Percentiles rank a stretch among this genome's conserved stretches.
These are phyloP conservation scores for Phaseolus lunatus DNA, from an alignment of 306 rosid species.

Conservation along the genomic window DNA sequence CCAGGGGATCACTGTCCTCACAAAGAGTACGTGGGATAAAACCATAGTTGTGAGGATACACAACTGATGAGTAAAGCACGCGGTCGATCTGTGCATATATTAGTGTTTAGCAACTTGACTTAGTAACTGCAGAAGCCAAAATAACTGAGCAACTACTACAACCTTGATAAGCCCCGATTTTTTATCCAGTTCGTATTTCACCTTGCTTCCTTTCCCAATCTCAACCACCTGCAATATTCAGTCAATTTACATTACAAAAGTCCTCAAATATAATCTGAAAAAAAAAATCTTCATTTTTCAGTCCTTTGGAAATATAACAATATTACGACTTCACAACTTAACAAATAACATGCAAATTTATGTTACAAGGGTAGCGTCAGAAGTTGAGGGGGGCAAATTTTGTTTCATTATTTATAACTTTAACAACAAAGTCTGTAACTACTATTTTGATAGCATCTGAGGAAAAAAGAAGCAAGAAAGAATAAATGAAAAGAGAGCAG, in stretches of 20 bases:
- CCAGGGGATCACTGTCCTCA: slow-evolving; percentile 92
- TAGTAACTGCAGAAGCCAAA: slow-evolving; percentile 1
- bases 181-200: slow-evolving; percentile 94
- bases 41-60: slow-evolving; percentile 96
- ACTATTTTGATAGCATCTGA: neutral
- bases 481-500: neutral
- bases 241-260: slow-evolving; percentile 26
- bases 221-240: slow-evolving; percentile 74
- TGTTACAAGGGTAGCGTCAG: neutral
- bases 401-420: neutral
- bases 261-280: slow-evolving; percentile 16
- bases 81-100: slow-evolving; percentile 77
- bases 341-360: neutral
- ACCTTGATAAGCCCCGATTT: slow-evolving; percentile 88
- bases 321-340: neutral
- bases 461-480: neutral
- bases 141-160: slow-evolving; percentile 12
- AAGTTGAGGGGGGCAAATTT: neutral
- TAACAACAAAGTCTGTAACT: neutral
- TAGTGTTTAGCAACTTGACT: slow-evolving; percentile 45
- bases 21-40: slow-evolving; percentile 94
- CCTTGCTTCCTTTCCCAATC: slow-evolving; percentile 90
- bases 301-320: neutral
- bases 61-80: slow-evolving; percentile 92
- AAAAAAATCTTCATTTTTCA: neutral